Evolutionary conservation across 2,329 filamentous ascomycete species (phyloP).

Genomic region (Stenocarpella maydis): DNA sequence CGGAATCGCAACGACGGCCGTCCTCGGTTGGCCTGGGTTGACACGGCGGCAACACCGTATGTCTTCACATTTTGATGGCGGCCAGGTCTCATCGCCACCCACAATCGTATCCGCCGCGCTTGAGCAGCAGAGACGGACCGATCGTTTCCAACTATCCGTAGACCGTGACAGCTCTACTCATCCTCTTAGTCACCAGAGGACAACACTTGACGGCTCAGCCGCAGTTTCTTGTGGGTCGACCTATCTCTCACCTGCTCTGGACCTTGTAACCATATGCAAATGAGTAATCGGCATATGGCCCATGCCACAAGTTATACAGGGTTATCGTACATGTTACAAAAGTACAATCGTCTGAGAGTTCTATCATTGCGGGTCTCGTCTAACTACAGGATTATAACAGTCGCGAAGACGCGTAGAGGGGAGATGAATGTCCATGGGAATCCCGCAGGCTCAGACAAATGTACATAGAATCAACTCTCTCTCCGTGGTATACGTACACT

Average conservation of each 20-base stretch:
- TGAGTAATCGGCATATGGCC: not conserved
- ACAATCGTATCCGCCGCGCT: not conserved
- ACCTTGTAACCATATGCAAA: not conserved
- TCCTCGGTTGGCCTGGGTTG: not conserved
- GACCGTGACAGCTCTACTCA: no score
- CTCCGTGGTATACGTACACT: constrained; percentile 36
- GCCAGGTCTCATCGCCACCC: not conserved
- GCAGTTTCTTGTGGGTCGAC: not conserved
- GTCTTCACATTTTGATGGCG: not conserved
- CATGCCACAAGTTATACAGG: not conserved
- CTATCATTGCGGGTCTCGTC: constrained; percentile 37
- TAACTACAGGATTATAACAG: constrained; percentile 43
- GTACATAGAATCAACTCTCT: constrained; percentile 35
- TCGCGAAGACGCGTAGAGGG: constrained; percentile 38
- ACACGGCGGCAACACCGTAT: not conserved
- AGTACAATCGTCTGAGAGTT: not conserved
- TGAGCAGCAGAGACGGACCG: no score
- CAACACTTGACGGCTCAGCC: not conserved
- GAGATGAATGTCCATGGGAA: constrained; percentile 37
- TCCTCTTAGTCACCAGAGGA: no score
- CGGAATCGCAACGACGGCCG: not conserved
- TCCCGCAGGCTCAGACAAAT: constrained; percentile 37
- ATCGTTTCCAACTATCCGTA: no score
- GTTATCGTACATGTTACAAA: not conserved
- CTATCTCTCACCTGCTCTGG: not conserved